Conservation (phyloP, 78 protist species). For the Dictyostelium capitatum region DNA sequence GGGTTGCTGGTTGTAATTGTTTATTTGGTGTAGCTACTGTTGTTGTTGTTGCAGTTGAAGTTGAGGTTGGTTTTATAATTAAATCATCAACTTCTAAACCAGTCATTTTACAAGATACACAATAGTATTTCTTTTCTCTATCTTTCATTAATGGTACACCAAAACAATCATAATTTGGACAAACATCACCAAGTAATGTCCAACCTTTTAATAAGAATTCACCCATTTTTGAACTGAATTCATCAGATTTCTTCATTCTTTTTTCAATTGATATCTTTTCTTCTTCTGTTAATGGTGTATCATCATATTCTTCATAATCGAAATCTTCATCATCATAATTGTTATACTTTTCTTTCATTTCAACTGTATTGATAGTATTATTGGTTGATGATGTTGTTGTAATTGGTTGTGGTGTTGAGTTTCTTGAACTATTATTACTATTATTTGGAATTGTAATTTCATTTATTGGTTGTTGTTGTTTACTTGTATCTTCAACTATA, state of each 20-base stretch:
- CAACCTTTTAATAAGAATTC: constrained; percentile 56
- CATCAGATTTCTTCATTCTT: constrained; percentile 66
- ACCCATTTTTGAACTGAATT: constrained; percentile 68
- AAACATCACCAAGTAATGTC: constrained; percentile 58
- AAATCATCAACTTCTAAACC: constrained; percentile 13
- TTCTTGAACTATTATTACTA: background rate
- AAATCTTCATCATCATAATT: constrained; percentile 8
- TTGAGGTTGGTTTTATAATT: background rate
- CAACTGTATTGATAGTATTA: background rate
- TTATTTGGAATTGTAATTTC: background rate
- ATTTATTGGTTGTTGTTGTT: background rate
- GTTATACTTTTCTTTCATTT: background rate
- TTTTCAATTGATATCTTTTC: constrained; percentile 48
- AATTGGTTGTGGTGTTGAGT: background rate
- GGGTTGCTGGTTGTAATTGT: background rate
- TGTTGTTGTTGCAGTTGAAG: background rate
- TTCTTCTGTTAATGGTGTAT: constrained; percentile 31
- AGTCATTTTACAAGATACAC: constrained; percentile 54
- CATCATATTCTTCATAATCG: constrained; percentile 60
- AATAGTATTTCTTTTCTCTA: constrained; percentile 55
- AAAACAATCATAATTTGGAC: constrained; percentile 61
- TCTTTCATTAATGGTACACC: constrained; percentile 73
- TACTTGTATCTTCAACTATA: background rate
- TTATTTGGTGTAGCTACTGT: too few relatives aligned
- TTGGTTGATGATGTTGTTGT: background rate